These are phyloP conservation scores for Combretum micranthum DNA, from an alignment of 345 rosid genomes.

Conservation along the genomic window DNA sequence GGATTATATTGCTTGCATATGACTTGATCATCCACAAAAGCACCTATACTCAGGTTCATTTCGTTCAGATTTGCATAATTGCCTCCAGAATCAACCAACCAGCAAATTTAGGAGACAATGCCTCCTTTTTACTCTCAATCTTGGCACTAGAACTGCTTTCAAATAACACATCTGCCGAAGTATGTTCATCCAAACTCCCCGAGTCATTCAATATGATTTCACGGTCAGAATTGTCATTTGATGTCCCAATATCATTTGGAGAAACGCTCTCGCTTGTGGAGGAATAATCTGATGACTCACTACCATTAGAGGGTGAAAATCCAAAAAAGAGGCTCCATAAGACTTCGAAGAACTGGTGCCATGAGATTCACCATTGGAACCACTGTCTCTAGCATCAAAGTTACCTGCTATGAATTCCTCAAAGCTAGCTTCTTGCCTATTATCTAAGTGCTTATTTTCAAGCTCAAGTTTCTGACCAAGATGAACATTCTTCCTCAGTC, in stretches of 20 bases:
- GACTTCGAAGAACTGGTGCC: slow-evolving; percentile 43
- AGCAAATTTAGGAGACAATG: slow-evolving; percentile 71
- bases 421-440: slow-evolving; percentile 20
- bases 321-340: slow-evolving; percentile 57
- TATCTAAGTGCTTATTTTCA: slow-evolving; percentile 14
- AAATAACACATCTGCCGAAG: slow-evolving; percentile 27
- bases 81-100: slow-evolving; percentile 57
- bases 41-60: slow-evolving; percentile 22
- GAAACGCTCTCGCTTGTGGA: slow-evolving; percentile 59
- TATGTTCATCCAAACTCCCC: slow-evolving; percentile 35
- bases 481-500: slow-evolving; percentile 5
- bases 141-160: slow-evolving; percentile 23
- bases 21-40: slow-evolving; percentile 8
- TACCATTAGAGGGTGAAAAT: slow-evolving; percentile 48
- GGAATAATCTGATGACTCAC: slow-evolving; percentile 66
- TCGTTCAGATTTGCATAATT: slow-evolving; percentile 24
- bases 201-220: slow-evolving; percentile 60
- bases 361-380: slow-evolving; percentile 30
- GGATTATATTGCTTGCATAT: slow-evolving; percentile 14
- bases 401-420: slow-evolving; percentile 21
- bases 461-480: slow-evolving; percentile 1
- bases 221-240: slow-evolving; percentile 61
- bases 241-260: slow-evolving; percentile 50
- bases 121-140: slow-evolving; percentile 33
- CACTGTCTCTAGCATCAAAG: slow-evolving; percentile 29